These are phyloP conservation scores for Teratosphaeria viscida DNA, from an alignment of 2,329 filamentous ascomycete genomes.

Conservation along the genomic window DNA sequence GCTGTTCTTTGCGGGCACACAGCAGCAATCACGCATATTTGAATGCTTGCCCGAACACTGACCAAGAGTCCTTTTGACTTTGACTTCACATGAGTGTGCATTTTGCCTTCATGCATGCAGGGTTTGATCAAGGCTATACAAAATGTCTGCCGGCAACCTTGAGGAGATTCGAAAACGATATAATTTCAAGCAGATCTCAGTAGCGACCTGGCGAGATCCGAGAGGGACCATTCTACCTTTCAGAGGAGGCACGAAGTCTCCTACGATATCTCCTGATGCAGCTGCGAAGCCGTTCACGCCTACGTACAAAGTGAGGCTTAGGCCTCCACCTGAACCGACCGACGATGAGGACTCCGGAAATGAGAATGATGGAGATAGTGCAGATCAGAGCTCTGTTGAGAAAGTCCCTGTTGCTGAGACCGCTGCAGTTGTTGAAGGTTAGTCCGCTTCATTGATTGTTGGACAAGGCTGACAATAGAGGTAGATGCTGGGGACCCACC, in stretches of 20 bases:
- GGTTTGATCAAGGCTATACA: not conserved
- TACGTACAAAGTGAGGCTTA: conserved; percentile 16
- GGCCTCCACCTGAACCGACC: conserved; percentile 13
- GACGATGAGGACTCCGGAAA: conserved; percentile 16
- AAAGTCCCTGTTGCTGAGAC: not conserved
- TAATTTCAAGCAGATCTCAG: conserved; percentile 12
- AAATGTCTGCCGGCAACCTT: conserved; percentile 6
- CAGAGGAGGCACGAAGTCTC: conserved; percentile 14
- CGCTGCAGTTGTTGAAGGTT: not conserved
- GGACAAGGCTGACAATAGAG: not conserved
- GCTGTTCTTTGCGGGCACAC: not conserved
- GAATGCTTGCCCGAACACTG: not conserved
- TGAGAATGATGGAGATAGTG: conserved; percentile 4
- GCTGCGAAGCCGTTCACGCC: conserved; percentile 12
- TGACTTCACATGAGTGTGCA: not conserved
- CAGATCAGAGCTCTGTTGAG: not conserved
- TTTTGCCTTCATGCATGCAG: not conserved
- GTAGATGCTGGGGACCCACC: not conserved
- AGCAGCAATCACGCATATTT: not conserved
- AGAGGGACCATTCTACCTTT: conserved; percentile 15
- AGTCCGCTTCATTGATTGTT: not conserved
- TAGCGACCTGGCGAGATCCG: conserved; percentile 20
- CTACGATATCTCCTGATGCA: conserved; percentile 13
- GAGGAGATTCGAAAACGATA: conserved; percentile 15
- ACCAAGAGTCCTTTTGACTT: not conserved